Conservation (phyloP, 2,329 filamentous ascomycete species). For the Epichloe bromicola region DNA sequence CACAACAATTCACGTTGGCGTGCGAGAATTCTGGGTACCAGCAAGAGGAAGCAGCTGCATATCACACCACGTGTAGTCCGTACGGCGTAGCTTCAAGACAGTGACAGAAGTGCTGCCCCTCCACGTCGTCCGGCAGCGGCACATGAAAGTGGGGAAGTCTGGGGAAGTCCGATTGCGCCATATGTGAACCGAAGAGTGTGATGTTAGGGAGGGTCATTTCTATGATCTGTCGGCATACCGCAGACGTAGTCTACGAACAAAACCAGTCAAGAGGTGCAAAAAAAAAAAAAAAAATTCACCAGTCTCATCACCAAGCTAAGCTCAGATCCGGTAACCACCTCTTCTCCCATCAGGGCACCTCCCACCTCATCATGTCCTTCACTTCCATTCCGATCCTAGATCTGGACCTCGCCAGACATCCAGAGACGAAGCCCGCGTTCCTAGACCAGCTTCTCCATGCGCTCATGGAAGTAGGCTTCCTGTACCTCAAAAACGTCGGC, state of each 20-base stretch:
- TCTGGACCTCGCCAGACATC: conserved; percentile 50
- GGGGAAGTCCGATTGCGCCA: conserved; percentile 2
- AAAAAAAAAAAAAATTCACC: too few species aligned
- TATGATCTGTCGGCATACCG: too few species aligned
- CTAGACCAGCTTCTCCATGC: conserved; percentile 59
- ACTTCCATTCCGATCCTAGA: conserved; percentile 66
- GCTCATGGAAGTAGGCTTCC: conserved; percentile 74
- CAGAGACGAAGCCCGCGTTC: conserved; percentile 58
- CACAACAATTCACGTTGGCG: too few species aligned
- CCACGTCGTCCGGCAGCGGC: not conserved
- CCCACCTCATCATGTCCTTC: conserved; percentile 45
- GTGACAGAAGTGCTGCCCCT: not conserved
- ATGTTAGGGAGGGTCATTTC: not conserved
- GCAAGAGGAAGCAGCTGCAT: too few species aligned
- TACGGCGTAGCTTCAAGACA: too few species aligned
- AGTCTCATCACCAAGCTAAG: too few species aligned
- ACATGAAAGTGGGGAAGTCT: not conserved
- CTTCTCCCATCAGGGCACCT: too few species aligned
- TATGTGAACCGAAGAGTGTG: not conserved
- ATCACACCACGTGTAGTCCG: too few species aligned
- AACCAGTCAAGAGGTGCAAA: too few species aligned
- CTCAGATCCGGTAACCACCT: too few species aligned
- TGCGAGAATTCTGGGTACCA: too few species aligned
- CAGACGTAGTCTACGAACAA: too few species aligned
- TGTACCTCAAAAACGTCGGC: conserved; percentile 73